These are phyloP conservation scores for Geosmithia morbida DNA, from an alignment of 2,329 filamentous ascomycete species.

Conservation along the genomic window DNA sequence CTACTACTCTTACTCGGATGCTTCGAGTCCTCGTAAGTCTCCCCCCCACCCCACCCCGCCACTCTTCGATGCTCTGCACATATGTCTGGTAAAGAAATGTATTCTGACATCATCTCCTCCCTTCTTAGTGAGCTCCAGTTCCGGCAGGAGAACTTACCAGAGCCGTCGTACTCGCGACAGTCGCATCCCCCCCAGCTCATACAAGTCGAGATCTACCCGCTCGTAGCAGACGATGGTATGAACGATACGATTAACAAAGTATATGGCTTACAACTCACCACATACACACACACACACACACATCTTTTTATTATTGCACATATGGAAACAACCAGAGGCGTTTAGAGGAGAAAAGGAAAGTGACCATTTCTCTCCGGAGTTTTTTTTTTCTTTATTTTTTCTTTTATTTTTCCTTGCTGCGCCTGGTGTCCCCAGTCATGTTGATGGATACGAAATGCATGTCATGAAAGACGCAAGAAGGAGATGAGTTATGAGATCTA, in stretches of 20 bases:
- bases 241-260: no score
- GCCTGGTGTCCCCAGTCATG: neutral
- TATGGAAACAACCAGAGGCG: neutral
- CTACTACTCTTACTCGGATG: constrained; percentile 36
- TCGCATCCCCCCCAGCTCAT: constrained; percentile 13
- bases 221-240: neutral
- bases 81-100: no score
- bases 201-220: constrained; percentile 4
- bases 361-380: neutral
- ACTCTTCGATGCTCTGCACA: no score
- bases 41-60: no score
- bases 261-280: neutral
- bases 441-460: neutral
- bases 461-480: neutral
- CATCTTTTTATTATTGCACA: neutral
- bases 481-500: neutral
- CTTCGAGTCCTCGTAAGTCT: constrained; percentile 38
- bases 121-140: constrained; percentile 8
- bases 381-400: neutral
- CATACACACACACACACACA: neutral
- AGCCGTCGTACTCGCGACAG: constrained; percentile 17
- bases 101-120: no score
- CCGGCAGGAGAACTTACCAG: constrained; percentile 15
- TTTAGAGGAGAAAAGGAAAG: neutral
- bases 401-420: neutral